A percentile compares a stretch with the other conserved stretches of the same genome.
Conservation (phyloP, 192 early-diverging fungal species). For the Funneliformis mosseae region DNA sequence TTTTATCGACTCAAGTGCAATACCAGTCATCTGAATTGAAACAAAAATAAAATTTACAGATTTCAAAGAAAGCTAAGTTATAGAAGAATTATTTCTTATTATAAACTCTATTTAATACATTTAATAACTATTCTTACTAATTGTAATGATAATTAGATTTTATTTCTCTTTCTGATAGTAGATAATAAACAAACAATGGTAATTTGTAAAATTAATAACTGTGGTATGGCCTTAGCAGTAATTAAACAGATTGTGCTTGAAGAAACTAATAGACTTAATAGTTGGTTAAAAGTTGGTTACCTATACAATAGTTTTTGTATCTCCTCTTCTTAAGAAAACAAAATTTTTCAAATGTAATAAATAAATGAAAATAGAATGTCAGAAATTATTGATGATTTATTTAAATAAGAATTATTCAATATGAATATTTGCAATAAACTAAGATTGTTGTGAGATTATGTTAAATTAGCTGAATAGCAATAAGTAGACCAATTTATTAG, state of each 20-base stretch:
- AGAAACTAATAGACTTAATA: not conserved
- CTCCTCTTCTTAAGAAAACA: not conserved
- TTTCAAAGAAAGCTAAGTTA: not conserved
- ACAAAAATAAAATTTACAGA: not conserved
- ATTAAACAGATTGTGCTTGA: conserved; percentile 4
- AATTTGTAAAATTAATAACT: not conserved
- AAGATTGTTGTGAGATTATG: not conserved
- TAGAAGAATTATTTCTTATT: conserved; percentile 16
- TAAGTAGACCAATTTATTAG: no score
- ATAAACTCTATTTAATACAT: not conserved
- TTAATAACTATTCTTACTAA: not conserved
- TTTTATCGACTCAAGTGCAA: not conserved
- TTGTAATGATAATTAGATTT: not conserved
- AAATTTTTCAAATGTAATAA: not conserved
- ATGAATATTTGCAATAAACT: not conserved
- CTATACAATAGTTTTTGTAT: not conserved
- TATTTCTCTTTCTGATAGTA: not conserved
- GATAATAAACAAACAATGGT: not conserved
- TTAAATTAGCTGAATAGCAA: conserved; percentile 1
- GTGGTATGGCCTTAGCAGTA: not conserved
- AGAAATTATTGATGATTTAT: conserved; percentile 7
- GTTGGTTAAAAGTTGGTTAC: not conserved
- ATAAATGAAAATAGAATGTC: not conserved
- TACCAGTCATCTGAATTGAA: not conserved
- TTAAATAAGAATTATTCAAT: conserved; percentile 3